Evolutionary conservation across 2,329 filamentous ascomycete species (phyloP).

Genomic region (Apiospora kogelbergensis): DNA sequence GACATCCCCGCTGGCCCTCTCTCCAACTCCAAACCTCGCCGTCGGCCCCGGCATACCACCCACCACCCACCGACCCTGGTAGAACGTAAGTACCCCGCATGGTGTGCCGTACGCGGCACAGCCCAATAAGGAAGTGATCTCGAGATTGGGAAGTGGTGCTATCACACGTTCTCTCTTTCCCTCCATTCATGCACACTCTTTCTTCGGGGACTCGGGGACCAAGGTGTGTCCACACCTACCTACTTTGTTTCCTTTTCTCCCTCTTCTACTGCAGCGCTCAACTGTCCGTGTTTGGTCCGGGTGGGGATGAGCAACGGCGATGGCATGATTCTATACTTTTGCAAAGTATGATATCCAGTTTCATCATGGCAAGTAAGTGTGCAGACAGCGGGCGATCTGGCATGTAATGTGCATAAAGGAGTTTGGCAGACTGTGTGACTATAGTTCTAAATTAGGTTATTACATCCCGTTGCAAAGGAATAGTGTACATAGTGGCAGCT

Average conservation of each 20-base stretch:
- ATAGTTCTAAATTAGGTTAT: neutral
- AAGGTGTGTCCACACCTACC: neutral
- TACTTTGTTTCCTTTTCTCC: neutral
- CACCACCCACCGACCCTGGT: neutral
- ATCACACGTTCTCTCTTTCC: neutral
- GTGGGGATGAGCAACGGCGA: neutral
- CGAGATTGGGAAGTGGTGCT: neutral
- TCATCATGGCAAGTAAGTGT: neutral
- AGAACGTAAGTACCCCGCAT: neutral
- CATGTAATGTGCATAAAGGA: neutral
- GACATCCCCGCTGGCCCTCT: neutral
- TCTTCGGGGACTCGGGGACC: neutral
- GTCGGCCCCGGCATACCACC: neutral
- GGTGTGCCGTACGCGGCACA: constrained; percentile 3
- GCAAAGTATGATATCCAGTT: neutral
- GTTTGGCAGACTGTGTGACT: no score
- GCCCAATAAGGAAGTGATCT: neutral
- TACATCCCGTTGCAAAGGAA: neutral
- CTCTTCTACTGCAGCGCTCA: neutral
- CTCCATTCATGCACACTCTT: neutral
- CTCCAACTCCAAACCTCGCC: neutral
- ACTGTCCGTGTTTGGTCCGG: neutral
- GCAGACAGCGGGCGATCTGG: no score
- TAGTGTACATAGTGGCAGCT: neutral
- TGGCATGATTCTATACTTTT: neutral